Conservation (phyloP, 225 moss, liverwort and hornwort genomes). For the Rhytidiadelphus loreus region DNA sequence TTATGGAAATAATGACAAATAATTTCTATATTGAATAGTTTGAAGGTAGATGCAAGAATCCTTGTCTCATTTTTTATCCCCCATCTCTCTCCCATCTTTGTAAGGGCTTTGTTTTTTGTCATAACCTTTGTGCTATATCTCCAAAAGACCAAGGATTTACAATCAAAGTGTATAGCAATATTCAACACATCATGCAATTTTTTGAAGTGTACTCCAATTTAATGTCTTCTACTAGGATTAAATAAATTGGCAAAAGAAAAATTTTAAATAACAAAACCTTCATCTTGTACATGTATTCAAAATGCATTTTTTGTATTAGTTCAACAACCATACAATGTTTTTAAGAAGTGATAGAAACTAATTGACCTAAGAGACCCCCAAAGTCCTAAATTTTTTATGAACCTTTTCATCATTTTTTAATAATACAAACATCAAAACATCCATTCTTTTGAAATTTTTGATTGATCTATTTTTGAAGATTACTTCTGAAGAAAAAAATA, state of each 20-base stretch:
- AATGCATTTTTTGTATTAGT: background rate
- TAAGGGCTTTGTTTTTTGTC: too few relatives aligned
- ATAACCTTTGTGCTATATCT: background rate
- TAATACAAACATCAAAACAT: background rate
- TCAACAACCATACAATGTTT: background rate
- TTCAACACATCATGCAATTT: background rate
- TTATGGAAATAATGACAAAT: background rate
- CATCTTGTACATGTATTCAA: background rate
- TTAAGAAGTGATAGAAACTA: too few relatives aligned
- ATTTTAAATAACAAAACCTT: background rate
- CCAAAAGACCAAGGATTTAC: background rate
- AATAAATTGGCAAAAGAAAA: too few relatives aligned
- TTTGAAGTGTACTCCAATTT: background rate
- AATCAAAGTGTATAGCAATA: background rate
- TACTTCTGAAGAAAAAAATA: background rate
- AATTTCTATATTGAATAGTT: background rate
- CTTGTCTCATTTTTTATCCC: background rate
- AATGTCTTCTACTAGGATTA: background rate
- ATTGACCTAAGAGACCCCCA: background rate
- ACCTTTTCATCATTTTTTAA: background rate
- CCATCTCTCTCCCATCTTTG: background rate
- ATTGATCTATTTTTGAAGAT: background rate
- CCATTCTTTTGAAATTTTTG: background rate
- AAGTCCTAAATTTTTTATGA: accelerated
- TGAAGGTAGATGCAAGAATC: background rate